These are phyloP conservation scores for Cytospora mali DNA, from an alignment of 2,329 filamentous ascomycete genomes.

Conservation along the genomic window DNA sequence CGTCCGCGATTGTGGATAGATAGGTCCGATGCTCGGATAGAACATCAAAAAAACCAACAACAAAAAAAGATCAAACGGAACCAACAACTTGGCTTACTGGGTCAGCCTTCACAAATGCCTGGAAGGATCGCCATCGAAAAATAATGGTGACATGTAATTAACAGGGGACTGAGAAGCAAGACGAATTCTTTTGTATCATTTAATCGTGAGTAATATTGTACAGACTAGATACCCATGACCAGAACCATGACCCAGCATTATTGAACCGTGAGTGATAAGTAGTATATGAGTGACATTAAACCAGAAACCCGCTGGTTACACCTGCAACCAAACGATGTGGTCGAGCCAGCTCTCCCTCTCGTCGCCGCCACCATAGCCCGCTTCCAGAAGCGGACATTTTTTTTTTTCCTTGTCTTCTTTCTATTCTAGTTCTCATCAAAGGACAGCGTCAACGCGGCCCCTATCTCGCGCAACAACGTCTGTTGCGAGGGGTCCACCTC, in stretches of 20 bases:
- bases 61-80: neutral
- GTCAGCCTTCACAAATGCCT: neutral
- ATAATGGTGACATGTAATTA: neutral
- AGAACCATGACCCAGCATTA: too few species aligned
- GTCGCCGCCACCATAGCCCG: neutral
- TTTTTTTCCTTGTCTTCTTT: too few species aligned
- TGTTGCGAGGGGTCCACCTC: conserved; percentile 14
- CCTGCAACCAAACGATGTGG: too few species aligned
- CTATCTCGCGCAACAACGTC: conserved; percentile 13
- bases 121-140: neutral
- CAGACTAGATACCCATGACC: too few species aligned
- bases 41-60: too few species aligned
- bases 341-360: too few species aligned
- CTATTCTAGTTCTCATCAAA: neutral
- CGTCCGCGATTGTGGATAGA: neutral
- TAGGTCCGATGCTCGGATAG: neutral
- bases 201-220: neutral
- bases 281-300: neutral
- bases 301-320: neutral
- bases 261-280: too few species aligned
- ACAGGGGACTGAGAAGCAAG: neutral
- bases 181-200: neutral
- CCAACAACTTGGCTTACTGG: neutral
- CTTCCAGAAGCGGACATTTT: too few species aligned
- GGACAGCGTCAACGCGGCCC: conserved; percentile 12